These are phyloP conservation scores for Durusdinium trenchii DNA, from an alignment of 73 alveolate genomes.

Conservation along the genomic window DNA sequence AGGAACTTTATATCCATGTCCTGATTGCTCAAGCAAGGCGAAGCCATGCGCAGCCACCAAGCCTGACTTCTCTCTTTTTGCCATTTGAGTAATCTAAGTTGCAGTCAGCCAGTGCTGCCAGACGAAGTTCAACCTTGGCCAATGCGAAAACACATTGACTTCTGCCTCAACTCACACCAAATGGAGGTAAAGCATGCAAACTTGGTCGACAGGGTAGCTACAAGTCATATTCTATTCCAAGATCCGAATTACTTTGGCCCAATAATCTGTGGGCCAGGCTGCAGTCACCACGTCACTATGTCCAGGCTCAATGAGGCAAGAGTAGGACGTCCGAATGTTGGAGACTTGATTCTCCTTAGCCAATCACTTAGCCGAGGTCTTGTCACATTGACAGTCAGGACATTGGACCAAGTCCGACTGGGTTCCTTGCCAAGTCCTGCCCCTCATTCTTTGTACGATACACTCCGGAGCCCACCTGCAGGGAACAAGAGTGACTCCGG, in stretches of 20 bases:
- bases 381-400: too few relatives aligned
- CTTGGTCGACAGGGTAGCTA: too few relatives aligned
- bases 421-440: conserved; percentile 63
- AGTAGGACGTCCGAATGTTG: conserved; percentile 65
- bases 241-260: too few relatives aligned
- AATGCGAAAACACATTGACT: too few relatives aligned
- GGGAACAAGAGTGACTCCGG: not conserved
- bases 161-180: too few relatives aligned
- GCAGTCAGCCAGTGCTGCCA: conserved; percentile 56
- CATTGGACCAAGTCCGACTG: too few relatives aligned
- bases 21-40: not conserved
- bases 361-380: too few relatives aligned
- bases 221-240: not conserved
- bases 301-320: conserved; percentile 73
- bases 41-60: not conserved
- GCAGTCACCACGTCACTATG: conserved; percentile 8
- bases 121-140: conserved; percentile 46
- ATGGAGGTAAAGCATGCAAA: too few relatives aligned
- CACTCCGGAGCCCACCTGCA: conserved; percentile 80
- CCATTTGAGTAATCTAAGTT: not conserved
- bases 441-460: conserved; percentile 59
- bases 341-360: conserved; percentile 76
- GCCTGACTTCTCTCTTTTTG: not conserved
- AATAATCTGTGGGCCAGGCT: conserved; percentile 24
- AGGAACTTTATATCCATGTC: conserved; percentile 61